Evolutionary conservation across 306 rosid genomes (phyloP), one percentile per base, ranked within the genome.

Genomic region (Mimosa bimucronata): DNA sequence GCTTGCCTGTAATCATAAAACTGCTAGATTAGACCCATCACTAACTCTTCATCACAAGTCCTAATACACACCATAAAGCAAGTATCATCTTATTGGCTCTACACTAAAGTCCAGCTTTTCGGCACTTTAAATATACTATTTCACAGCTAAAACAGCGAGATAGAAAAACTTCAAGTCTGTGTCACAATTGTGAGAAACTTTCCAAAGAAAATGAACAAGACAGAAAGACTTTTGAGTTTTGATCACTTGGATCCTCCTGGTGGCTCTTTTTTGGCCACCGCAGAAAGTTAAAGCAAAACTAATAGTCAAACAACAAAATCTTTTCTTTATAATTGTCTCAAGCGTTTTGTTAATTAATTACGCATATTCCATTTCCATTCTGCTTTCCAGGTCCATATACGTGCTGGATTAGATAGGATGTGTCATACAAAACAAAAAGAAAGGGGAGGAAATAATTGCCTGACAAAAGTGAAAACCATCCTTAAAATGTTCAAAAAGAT

Each of bases 1-100:
- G 84, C 77, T 88, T 74, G 82, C 89, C 99, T 95, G 94, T 83
- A 81, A 12, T 78, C 65, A 52, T 52, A 60, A 61, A 83, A 80
- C 7, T 73, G 13, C 69, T 40, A 29, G 73, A 69, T 67, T 66
- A 76, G 68, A 83, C 64, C 57, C 67, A 4, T n/a, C 9, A 38
- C 58, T 29, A 81, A 45, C 50, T 44, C 77, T 31, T 6, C 4
- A 9, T 4, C 55, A 48, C 21, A 3, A 1, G 50, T 34, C 28
- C 19, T 55, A n/a, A 18, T 26, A 79, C 73, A 42, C 65, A 57
- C 58, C 41, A 4, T 58, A 52, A 83, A 23, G 58, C 65, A 62
- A 72, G 71, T 29, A 65, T 71, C 29, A 26, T 13, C 9, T 16
- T 26, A 53, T 40, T 64, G 23, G 30, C 74, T 57, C 45, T 52